Conservation (phyloP, 2,329 filamentous ascomycete genomes). For the Penicillium nordicum region DNA sequence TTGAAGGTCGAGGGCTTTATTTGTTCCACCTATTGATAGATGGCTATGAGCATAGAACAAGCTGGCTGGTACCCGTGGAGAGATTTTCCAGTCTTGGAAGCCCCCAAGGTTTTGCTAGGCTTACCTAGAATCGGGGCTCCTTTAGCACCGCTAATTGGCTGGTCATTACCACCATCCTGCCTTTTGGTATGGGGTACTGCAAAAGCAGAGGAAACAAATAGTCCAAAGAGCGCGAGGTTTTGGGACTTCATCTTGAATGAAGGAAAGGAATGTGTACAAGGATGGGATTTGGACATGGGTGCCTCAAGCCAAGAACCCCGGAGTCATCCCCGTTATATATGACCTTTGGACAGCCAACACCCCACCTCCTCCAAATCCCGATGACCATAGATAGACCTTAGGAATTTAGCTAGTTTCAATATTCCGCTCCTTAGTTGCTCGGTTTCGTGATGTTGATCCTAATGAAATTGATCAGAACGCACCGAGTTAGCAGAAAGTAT, state of each 20-base stretch:
- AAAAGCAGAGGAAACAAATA: slow-evolving; percentile 19
- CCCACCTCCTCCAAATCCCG: background rate
- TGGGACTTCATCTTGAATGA: slow-evolving; percentile 17
- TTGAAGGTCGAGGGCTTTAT: slow-evolving; percentile 57
- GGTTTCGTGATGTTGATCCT: background rate
- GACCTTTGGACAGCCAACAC: background rate
- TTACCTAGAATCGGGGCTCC: slow-evolving; percentile 58
- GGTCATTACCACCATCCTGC: slow-evolving; percentile 49
- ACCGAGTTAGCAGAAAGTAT: slow-evolving; percentile 2
- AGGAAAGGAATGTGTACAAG: background rate
- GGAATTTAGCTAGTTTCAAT: background rate
- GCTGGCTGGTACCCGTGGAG: background rate
- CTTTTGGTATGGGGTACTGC: slow-evolving; percentile 17
- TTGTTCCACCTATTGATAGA: slow-evolving; percentile 56
- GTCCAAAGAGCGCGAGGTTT: slow-evolving; percentile 12
- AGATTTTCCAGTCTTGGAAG: background rate
- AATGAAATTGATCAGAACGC: background rate
- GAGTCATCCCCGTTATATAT: background rate
- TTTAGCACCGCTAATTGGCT: slow-evolving; percentile 57
- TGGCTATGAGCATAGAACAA: background rate
- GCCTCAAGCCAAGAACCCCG: background rate
- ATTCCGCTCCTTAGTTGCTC: background rate
- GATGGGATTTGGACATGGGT: background rate
- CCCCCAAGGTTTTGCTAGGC: background rate
- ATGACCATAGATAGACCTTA: background rate